These are phyloP conservation scores for Sporothrix phasma DNA, from an alignment of 2,329 filamentous ascomycete species.

Conservation along the genomic window DNA sequence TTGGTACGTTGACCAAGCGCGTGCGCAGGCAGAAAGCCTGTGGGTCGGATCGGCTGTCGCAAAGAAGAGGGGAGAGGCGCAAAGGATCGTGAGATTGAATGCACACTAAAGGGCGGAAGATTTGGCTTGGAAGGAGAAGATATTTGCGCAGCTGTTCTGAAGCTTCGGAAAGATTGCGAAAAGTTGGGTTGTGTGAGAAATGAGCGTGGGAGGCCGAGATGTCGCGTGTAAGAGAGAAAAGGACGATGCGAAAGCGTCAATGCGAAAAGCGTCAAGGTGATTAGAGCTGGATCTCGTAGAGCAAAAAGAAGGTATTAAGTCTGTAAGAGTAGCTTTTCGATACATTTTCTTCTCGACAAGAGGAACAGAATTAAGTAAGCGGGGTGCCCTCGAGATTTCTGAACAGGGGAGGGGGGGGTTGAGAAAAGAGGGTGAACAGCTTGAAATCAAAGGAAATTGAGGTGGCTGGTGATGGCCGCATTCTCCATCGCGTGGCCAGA, in stretches of 20 bases:
- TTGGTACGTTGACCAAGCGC: neutral
- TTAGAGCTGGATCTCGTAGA: neutral
- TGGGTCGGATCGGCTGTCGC: neutral
- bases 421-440: neutral
- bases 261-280: neutral
- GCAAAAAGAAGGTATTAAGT: neutral
- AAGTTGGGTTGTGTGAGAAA: neutral
- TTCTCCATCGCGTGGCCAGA: neutral
- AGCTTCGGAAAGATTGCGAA: neutral
- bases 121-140: neutral
- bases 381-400: neutral
- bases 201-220: neutral
- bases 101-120: too few relatives aligned
- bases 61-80: neutral
- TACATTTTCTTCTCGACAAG: neutral
- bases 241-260: neutral
- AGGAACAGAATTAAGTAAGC: neutral
- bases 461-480: slow-evolving; percentile 13
- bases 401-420: neutral
- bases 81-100: neutral
- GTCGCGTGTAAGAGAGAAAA: neutral
- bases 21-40: neutral
- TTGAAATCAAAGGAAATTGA: slow-evolving; percentile 7
- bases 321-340: neutral
- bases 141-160: neutral